These are phyloP conservation scores for Mangifera indica DNA, from an alignment of 345 rosid species.

Conservation along the genomic window DNA sequence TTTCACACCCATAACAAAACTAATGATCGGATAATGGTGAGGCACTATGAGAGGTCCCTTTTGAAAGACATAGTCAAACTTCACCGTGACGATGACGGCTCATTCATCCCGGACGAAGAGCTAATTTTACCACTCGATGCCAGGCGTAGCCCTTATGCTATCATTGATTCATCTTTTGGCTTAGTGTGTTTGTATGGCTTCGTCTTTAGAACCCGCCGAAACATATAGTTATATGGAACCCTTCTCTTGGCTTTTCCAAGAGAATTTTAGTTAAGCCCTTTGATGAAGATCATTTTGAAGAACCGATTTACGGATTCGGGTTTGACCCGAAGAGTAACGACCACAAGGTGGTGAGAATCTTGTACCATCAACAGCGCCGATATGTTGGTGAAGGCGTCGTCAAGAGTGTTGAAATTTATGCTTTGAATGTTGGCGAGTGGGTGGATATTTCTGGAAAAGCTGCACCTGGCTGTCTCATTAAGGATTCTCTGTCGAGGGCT, in stretches of 20 bases:
- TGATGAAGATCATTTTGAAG: neutral
- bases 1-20: neutral
- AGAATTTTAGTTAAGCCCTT: neutral
- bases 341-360: slow-evolving; percentile 36
- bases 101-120: neutral
- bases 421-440: slow-evolving; percentile 26
- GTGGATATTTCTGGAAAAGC: slow-evolving; percentile 13
- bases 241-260: neutral
- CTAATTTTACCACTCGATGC: neutral
- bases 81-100: neutral
- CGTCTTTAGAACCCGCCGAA: neutral
- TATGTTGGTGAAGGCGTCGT: neutral
- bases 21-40: neutral
- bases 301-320: slow-evolving; percentile 8
- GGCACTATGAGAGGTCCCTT: neutral
- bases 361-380: neutral
- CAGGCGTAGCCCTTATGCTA: neutral
- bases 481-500: slow-evolving; percentile 25
- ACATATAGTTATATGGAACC: slow-evolving; percentile 12
- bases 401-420: slow-evolving; percentile 32
- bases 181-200: neutral
- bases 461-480: slow-evolving; percentile 13
- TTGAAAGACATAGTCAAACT: neutral
- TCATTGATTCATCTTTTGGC: neutral
- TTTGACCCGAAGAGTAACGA: slow-evolving; percentile 23